phyloP scores from a whole-genome alignment of 257 asterid genomes.

The Plantago elongata region DNA sequence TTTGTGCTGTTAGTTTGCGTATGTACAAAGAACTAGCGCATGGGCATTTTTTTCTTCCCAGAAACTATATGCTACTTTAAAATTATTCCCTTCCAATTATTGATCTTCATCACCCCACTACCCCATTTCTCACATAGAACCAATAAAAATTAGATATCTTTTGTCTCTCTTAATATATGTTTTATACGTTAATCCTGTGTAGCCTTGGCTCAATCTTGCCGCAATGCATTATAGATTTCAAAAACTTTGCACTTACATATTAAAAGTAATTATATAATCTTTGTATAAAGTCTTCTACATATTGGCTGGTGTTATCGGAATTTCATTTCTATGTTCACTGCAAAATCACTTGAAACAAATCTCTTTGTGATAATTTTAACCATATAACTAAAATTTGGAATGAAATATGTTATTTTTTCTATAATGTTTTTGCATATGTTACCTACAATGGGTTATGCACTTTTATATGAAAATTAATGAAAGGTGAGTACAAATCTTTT shows the following conservation, averaged over 20 bases:
- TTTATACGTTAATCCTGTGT: not conserved
- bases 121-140: not conserved
- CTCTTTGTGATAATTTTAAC: no score
- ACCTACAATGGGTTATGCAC: no score
- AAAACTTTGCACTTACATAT: not conserved
- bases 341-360: not conserved
- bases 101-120: not conserved
- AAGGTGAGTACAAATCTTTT: no score
- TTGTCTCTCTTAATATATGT: not conserved
- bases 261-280: not conserved
- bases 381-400: no score
- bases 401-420: no score
- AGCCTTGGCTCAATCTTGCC: not conserved
- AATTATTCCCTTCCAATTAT: not conserved
- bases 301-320: not conserved
- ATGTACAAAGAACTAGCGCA: not conserved
- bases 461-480: no score
- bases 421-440: no score
- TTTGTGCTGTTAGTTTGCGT: conserved; percentile 8
- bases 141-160: no score
- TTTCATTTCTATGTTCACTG: not conserved
- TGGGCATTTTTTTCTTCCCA: no score
- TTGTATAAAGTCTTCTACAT: not conserved
- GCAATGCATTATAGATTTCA: not conserved
- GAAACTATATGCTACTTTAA: not conserved